Evolutionary conservation across 345 rosid genomes (phyloP), one percentile per base, ranked within the genome.

Genomic region (Draba incana): DNA sequence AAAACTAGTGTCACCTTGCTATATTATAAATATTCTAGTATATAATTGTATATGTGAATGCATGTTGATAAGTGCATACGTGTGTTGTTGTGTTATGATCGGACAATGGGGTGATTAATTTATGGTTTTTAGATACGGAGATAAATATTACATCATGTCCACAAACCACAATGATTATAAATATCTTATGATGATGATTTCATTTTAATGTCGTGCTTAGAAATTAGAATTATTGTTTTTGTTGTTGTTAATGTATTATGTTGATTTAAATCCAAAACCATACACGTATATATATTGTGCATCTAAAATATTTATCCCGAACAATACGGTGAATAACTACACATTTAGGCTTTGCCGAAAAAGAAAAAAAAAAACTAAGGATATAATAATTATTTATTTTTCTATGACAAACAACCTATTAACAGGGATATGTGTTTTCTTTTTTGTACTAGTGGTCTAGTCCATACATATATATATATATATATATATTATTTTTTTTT

Each of bases 1-100:
- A 66, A 57, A 66, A 51, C 49, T 35, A 59, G 55, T 31, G 72
- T 44, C 67, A 20, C 52, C 45, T 44, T 51, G 15, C 49, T 51
- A 30, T 15, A 24, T 31, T 14, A 13, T 39, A 10, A 37, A 62
- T 16, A 46, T 46, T 35, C 3, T 35, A 35, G 8, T 1, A 20
- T 48, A 10, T 25, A 33, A 28, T 33, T 33, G 8, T 48, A 8
- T 57, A 23, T 54, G 55, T 33, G 53, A 11, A 13, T 53, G 65
- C 69, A 71, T 71, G 69, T 62, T 71, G 64, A 61, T 13, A 42
- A n/a, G 24, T 43, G 71, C 51, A 51, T 66, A 66, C 59, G 60
- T 44, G 56, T 33, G 59, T 63, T 63, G 46, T 57, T 64, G 66
- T 50, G 44, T 46, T 47, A 38, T 72, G 64, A 42, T 65, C 45